Conservation (phyloP, 768 basidiomycete genomes). For the Calocybe cyanea region DNA sequence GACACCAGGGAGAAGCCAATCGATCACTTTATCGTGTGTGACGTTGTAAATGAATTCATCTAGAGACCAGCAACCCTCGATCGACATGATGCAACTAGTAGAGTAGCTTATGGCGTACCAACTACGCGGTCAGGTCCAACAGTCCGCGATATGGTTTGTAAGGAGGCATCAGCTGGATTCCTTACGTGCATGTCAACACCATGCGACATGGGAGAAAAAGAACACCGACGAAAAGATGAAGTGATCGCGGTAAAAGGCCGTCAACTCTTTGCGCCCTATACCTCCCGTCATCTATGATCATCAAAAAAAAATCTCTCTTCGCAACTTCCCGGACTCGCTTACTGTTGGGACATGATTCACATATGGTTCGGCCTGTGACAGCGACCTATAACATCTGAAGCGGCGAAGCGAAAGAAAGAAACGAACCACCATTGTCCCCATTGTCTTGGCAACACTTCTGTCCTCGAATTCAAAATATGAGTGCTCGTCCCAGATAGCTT, state of each 20-base stretch:
- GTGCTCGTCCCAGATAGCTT: slow-evolving; percentile 62
- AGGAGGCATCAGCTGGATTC: slow-evolving; percentile 42
- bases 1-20: slow-evolving; percentile 51
- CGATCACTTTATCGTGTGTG: slow-evolving; percentile 41
- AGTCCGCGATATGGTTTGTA: slow-evolving; percentile 47
- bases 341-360: slow-evolving; percentile 59
- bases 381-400: not conserved
- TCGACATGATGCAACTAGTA: not conserved
- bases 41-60: slow-evolving; percentile 49
- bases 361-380: slow-evolving; percentile 47
- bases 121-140: slow-evolving; percentile 48
- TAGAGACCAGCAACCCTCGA: slow-evolving; percentile 15
- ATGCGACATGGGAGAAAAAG: not conserved
- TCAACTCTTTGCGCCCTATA: slow-evolving; percentile 44
- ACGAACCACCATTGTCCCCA: slow-evolving; percentile 53
- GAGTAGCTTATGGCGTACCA: slow-evolving; percentile 26
- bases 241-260: slow-evolving; percentile 53
- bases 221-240: slow-evolving; percentile 46
- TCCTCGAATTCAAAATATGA: slow-evolving; percentile 50
- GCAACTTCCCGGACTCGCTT: slow-evolving; percentile 7
- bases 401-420: not conserved
- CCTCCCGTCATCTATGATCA: slow-evolving; percentile 49
- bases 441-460: slow-evolving; percentile 49
- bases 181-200: slow-evolving; percentile 19
- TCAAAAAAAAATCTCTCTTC: not conserved